Percentiles rank a stretch among this genome's conserved stretches.
Evolutionary conservation across 345 rosid genomes (phyloP).

Genomic region (Kernera saxatilis): DNA sequence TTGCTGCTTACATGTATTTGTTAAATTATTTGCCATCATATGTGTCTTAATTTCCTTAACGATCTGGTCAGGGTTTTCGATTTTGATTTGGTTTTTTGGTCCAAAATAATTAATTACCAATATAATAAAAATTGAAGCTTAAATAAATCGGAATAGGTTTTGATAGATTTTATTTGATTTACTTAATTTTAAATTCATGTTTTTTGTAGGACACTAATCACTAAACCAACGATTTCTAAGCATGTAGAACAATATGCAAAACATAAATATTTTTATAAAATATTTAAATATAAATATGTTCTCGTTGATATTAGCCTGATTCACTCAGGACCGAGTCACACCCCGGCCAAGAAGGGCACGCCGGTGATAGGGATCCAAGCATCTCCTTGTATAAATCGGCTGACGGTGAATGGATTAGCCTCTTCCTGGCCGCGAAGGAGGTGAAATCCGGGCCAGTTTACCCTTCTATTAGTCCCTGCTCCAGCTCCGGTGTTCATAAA

Average conservation of each 20-base stretch:
- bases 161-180: too few relatives aligned
- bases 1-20: too few relatives aligned
- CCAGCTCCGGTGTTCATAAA: slow-evolving; percentile 56
- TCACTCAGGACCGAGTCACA: slow-evolving; percentile 21
- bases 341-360: slow-evolving; percentile 42
- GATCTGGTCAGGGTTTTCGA: too few relatives aligned
- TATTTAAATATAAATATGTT: not conserved
- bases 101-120: too few relatives aligned
- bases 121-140: too few relatives aligned
- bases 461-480: slow-evolving; percentile 34
- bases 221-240: too few relatives aligned
- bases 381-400: slow-evolving; percentile 54
- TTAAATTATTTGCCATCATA: too few relatives aligned
- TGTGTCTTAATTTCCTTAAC: too few relatives aligned
- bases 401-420: slow-evolving; percentile 41
- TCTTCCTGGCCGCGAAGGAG: slow-evolving; percentile 35
- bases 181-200: too few relatives aligned
- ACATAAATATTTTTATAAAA: not conserved
- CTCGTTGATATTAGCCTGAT: not conserved
- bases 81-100: too few relatives aligned
- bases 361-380: slow-evolving; percentile 57
- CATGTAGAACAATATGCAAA: not conserved
- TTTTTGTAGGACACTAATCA: too few relatives aligned
- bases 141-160: too few relatives aligned
- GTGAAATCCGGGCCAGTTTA: slow-evolving; percentile 72